Conservation (phyloP, 305 asterid species). For the Solanum aculeatissimum region DNA sequence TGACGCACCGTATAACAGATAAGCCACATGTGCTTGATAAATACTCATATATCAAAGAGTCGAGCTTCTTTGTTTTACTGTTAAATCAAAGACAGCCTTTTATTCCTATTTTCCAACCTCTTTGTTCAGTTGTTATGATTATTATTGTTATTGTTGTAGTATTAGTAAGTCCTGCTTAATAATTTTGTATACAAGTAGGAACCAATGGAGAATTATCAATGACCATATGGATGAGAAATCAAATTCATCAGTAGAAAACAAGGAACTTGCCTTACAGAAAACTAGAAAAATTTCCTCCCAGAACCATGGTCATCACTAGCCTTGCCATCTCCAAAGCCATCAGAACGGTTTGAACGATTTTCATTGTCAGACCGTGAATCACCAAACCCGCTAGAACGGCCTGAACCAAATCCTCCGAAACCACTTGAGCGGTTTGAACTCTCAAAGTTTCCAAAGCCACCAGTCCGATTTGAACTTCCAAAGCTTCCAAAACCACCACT, state of each 20-base stretch:
- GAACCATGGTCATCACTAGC: constrained; percentile 9
- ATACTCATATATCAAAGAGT: neutral
- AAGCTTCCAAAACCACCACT: constrained; percentile 41
- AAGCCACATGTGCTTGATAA: neutral
- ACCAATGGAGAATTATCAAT: neutral
- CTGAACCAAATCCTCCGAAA: constrained; percentile 38
- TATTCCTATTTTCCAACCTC: neutral
- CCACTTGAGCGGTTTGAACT: constrained; percentile 36
- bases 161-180: neutral
- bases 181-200: neutral
- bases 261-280: neutral
- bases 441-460: constrained; percentile 31
- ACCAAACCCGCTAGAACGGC: constrained; percentile 30
- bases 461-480: constrained; percentile 27
- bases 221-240: neutral
- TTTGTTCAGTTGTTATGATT: neutral
- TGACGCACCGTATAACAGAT: neutral
- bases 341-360: constrained; percentile 25
- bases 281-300: constrained; percentile 25
- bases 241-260: neutral
- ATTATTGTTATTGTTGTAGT: neutral
- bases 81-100: neutral
- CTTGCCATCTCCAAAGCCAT: constrained; percentile 21
- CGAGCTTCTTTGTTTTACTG: neutral
- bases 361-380: constrained; percentile 12